Evolutionary conservation across 768 basidiomycete genomes (phyloP), one percentile per base, ranked within the genome.

Genomic region (Leccinum subtestaceum): DNA sequence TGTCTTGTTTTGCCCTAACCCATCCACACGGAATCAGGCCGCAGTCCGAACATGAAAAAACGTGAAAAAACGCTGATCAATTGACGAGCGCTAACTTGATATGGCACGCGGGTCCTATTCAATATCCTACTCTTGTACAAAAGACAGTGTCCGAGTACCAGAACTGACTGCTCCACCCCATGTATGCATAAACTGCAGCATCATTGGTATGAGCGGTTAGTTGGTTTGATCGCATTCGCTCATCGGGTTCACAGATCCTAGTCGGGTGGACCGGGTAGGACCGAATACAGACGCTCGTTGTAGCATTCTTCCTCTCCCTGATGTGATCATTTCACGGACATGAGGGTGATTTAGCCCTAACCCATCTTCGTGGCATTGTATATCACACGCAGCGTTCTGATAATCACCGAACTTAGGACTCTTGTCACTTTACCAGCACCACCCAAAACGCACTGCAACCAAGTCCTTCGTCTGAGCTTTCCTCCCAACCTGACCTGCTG

Each of bases 261-360:
- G 34, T 34, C 34, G 34, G 12, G 10, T 34, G 0, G 34, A 34
- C 34, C 34, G 34, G 34, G 34, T 36, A 15, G 15, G 40, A 43
- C n/a, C 5, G 31, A 48, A 54, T 56, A 52, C 32, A 56, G 25
- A 57, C 19, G 12, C 49, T 53, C 57, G 62, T 63, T 36, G 47
- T 48, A 6, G 47, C n/a, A 45, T 47, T 27, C 47, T 47, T 17
- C 29, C 17, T 48, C 31, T 54, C 21, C 19, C 43, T 54, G 49
- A 64, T 67, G 58, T 46, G 50, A 64, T 46, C 31, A 2, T 31
- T 36, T 43, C 55, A 45, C 59, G 46, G n/a, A 47, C 46, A 25
- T 21, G 32, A 13, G 56, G 25, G 9, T 29, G 2, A n/a, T 29
- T 29, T 45, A 27, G 27, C 27, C 32, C 43, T n/a, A 31, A 47